Conservation (phyloP, 2,329 filamentous ascomycete genomes). For the Fusarium acutatum region DNA sequence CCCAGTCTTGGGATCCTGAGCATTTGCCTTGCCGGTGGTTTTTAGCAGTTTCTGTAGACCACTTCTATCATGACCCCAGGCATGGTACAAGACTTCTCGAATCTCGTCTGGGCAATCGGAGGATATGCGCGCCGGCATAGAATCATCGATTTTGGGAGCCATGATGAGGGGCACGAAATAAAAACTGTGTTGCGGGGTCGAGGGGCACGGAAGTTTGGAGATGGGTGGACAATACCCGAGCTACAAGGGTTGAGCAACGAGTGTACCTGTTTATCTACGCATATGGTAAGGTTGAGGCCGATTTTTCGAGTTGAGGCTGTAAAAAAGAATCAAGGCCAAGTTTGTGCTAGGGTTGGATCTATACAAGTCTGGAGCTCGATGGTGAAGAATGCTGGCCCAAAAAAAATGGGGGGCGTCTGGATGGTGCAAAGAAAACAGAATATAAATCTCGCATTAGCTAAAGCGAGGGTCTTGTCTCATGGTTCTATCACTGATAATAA, state of each 20-base stretch:
- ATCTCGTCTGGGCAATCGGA: conserved; percentile 59
- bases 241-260: conserved; percentile 14
- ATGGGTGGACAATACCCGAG: neutral
- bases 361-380: neutral
- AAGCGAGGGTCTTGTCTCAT: neutral
- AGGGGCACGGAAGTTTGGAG: conserved; percentile 24
- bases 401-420: neutral
- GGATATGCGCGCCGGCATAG: conserved; percentile 62
- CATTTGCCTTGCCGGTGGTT: conserved; percentile 71
- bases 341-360: conserved; percentile 5
- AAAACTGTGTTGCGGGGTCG: conserved; percentile 20
- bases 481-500: no score
- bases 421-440: neutral
- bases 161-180: conserved; percentile 18
- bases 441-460: neutral
- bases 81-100: conserved; percentile 61
- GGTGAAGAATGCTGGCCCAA: neutral
- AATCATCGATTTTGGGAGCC: conserved; percentile 55
- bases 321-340: neutral
- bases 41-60: conserved; percentile 75
- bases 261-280: neutral
- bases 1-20: conserved; percentile 84
- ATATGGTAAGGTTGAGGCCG: neutral
- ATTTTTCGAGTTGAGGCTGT: conserved; percentile 1
- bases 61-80: conserved; percentile 69